Evolutionary conservation across 2,329 filamentous ascomycete genomes (phyloP), one percentile per base, ranked within the genome.

Genomic region (Colletotrichum nymphaeae): DNA sequence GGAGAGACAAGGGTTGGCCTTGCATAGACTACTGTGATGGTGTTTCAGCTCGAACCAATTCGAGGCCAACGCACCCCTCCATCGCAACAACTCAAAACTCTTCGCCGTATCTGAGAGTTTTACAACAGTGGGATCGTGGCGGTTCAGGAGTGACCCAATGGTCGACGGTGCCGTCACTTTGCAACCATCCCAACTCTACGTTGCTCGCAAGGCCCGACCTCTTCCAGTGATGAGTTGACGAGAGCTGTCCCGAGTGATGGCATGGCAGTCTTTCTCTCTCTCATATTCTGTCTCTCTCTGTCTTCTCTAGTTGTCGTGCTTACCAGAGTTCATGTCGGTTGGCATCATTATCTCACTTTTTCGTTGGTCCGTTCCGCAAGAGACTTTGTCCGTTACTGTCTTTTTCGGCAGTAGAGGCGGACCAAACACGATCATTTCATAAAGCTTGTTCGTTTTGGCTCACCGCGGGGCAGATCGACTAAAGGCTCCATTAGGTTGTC

Each of bases 51-150:
- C 57, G 37, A 65, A 59, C 72, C 63, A 72, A 67, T 58, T 68
- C 57, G 63, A 72, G 72, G 57, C 37, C 72, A 67, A 60, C 56
- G 52, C 72, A 49, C 46, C 62, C 68, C 63, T 68, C 69, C 72
- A 72, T 74, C 69, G 63, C 72, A 72, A 63, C 62, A 67, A 74
- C 67, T 72, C 72, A 72, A 73, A 74, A 67, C 62, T 52, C 24
- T 73, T 60, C 49, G 49, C 67, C 28, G 70, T 57, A 66, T 49
- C 35, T 62, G 70, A 70, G 60, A 59, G 67, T 70, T 70, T 70
- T 70, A 55, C 55, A 62, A 70, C 22, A 65, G 67, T 70, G 70
- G 70, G 60, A 66, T 73, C 37, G 60, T 70, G 60, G 67, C 70
- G 56, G 70, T 73, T 70, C 67, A n/a, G 24, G 42, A 55, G 42